These are phyloP conservation scores for Crucibulum laeve DNA, from an alignment of 768 basidiomycete species.

Conservation along the genomic window DNA sequence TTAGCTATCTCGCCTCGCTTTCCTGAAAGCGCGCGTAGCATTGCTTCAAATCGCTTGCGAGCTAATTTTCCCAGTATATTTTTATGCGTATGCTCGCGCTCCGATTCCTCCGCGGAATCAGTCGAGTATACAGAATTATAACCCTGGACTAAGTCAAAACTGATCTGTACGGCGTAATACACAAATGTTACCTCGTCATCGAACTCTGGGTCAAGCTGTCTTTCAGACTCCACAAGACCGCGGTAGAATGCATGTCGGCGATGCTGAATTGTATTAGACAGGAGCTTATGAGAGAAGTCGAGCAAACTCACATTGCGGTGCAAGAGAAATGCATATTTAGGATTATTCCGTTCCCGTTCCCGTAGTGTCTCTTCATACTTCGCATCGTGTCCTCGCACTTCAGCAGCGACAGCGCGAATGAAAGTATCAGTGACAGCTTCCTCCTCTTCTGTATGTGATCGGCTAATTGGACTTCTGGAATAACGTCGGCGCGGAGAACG, in stretches of 20 bases:
- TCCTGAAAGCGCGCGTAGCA: conserved; percentile 84
- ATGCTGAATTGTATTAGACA: conserved; percentile 40
- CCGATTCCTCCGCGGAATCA: conserved; percentile 92
- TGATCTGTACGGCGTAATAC: background rate
- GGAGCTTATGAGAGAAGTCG: conserved; percentile 4
- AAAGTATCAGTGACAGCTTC: conserved; percentile 79
- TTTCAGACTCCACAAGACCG: conserved; percentile 58
- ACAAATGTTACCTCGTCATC: conserved; percentile 62
- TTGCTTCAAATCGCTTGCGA: conserved; percentile 80
- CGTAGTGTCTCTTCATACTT: conserved; percentile 73
- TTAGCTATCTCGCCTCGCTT: conserved; percentile 87
- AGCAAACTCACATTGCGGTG: conserved; percentile 42
- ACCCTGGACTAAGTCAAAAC: conserved; percentile 42
- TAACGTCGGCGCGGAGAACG: conserved; percentile 44
- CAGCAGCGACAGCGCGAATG: conserved; percentile 80
- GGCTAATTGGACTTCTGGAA: conserved; percentile 47
- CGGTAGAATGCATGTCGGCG: conserved; percentile 69
- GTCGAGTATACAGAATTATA: conserved; percentile 88
- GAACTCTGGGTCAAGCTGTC: conserved; percentile 61
- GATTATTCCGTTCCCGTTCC: conserved; percentile 75
- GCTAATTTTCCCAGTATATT: conserved; percentile 76
- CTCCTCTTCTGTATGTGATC: conserved; percentile 46
- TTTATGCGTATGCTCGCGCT: conserved; percentile 78
- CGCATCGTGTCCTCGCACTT: conserved; percentile 76
- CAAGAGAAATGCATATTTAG: conserved; percentile 78